Evolutionary conservation across 345 rosid species (phyloP).

Genomic region (Excoecaria agallocha): DNA sequence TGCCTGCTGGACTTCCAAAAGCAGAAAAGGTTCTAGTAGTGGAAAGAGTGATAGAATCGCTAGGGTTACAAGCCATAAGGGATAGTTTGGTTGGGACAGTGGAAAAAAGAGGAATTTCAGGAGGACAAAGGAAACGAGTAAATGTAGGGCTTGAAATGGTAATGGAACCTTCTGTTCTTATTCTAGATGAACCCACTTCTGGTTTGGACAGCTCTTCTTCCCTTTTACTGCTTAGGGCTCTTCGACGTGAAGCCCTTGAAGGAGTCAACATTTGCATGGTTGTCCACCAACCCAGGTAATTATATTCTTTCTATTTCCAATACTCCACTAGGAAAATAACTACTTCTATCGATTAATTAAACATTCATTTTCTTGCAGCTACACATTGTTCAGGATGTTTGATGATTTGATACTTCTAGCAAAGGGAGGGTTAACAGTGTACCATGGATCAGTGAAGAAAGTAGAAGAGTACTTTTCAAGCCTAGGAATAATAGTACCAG

Average conservation of each 20-base stretch:
- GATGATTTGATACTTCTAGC: conserved; percentile 96
- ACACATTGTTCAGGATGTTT: conserved; percentile 84
- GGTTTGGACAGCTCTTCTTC: conserved; percentile 99
- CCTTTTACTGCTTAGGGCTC: conserved; percentile 85
- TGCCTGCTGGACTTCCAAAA: conserved; percentile 70
- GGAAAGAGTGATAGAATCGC: conserved; percentile 86
- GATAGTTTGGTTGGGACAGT: conserved; percentile 95
- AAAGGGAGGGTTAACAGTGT: conserved; percentile 86
- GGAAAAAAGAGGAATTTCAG: conserved; percentile 95
- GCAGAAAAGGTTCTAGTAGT: conserved; percentile 85
- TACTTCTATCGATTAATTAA: too few species aligned
- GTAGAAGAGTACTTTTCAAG: conserved; percentile 82
- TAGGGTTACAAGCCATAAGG: conserved; percentile 79
- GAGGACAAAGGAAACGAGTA: conserved; percentile 98
- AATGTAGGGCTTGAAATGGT: conserved; percentile 99
- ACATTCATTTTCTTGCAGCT: conserved; percentile 61
- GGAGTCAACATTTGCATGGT: conserved; percentile 96
- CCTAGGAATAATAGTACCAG: conserved; percentile 84
- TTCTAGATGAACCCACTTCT: conserved; percentile 97
- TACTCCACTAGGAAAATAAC: not conserved
- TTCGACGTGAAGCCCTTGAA: conserved; percentile 97
- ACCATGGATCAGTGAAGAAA: conserved; percentile 93
- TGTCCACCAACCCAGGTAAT: conserved; percentile 91
- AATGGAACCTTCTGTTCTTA: conserved; percentile 98
- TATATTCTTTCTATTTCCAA: not conserved